phyloP scores from a whole-genome alignment of 1,284 basidiomycete species.

The Coniophora puteana region DNA sequence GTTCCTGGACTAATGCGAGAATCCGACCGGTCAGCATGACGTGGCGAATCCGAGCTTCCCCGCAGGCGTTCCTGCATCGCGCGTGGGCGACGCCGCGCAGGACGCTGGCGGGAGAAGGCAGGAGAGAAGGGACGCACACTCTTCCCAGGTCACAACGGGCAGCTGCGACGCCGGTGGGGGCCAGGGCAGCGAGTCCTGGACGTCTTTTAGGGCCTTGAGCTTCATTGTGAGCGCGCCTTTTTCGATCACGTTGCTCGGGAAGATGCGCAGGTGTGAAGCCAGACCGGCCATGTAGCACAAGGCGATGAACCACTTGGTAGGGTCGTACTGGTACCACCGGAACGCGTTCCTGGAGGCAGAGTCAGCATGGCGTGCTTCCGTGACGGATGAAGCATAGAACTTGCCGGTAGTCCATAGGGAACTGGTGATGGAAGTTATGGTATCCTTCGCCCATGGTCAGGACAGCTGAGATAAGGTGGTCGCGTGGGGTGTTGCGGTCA shows the following conservation, averaged over 20 bases:
- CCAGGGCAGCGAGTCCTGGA: conserved; percentile 70
- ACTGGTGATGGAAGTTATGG: conserved; percentile 91
- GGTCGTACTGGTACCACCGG: conserved; percentile 70
- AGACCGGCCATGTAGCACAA: conserved; percentile 60
- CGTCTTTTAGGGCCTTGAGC: conserved; percentile 66
- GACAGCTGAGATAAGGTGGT: conserved; percentile 83
- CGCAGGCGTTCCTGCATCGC: no score
- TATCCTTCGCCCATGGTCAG: conserved; percentile 91
- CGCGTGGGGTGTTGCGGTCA: conserved; percentile 78
- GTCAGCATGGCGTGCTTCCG: conserved; percentile 6
- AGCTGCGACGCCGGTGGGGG: conserved; percentile 61
- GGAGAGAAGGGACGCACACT: conserved; percentile 44
- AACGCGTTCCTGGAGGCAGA: conserved; percentile 39
- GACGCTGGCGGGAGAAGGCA: neutral
- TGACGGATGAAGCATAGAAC: neutral
- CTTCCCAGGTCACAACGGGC: conserved; percentile 81
- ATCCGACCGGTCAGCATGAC: conserved; percentile 9
- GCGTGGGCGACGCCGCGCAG: neutral
- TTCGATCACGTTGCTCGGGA: conserved; percentile 84
- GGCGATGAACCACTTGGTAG: conserved; percentile 85
- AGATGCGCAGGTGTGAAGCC: conserved; percentile 75
- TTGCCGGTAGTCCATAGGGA: conserved; percentile 55
- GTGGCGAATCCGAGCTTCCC: neutral
- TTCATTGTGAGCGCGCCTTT: conserved; percentile 84
- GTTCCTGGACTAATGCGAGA: conserved; percentile 52